Conservation (phyloP, 768 basidiomycete species). For the Cystobasidium onofrii region DNA sequence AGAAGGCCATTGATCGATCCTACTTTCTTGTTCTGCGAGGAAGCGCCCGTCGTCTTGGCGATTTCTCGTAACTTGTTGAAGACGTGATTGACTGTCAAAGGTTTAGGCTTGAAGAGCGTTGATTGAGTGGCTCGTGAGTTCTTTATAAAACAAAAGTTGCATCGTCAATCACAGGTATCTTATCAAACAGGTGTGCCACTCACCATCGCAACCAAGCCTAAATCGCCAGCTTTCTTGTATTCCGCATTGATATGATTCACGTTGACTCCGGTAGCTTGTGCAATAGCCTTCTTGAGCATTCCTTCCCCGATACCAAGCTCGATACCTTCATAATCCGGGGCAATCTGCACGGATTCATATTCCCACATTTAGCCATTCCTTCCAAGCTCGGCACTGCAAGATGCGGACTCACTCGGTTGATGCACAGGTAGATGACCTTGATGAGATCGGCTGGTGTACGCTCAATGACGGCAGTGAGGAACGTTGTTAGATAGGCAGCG, state of each 20-base stretch:
- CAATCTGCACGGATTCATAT: slow-evolving; percentile 53
- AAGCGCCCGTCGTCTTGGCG: slow-evolving; percentile 54
- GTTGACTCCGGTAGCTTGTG: slow-evolving; percentile 86
- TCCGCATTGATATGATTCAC: slow-evolving; percentile 74
- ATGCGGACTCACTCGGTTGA: slow-evolving; percentile 70
- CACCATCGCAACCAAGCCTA: slow-evolving; percentile 94
- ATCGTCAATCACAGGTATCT: not conserved
- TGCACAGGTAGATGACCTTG: slow-evolving; percentile 87
- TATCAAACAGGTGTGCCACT: slow-evolving; percentile 36
- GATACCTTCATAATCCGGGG: slow-evolving; percentile 88
- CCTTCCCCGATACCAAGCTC: slow-evolving; percentile 96
- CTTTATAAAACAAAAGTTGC: slow-evolving; percentile 47
- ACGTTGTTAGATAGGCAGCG: slow-evolving; percentile 73
- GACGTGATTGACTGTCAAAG: slow-evolving; percentile 76
- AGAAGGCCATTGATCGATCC: slow-evolving; percentile 88
- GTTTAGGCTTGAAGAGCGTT: slow-evolving; percentile 86
- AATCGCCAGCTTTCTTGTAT: slow-evolving; percentile 86
- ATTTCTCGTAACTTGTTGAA: slow-evolving; percentile 87
- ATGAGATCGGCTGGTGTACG: slow-evolving; percentile 70
- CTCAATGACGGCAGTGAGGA: slow-evolving; percentile 80
- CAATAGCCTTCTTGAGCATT: slow-evolving; percentile 86
- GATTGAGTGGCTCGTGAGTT: slow-evolving; percentile 68
- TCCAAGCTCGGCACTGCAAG: no score
- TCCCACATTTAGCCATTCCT: not conserved
- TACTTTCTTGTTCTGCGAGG: slow-evolving; percentile 94